Base-by-base conservation (phyloP, 768 basidiomycete species). In the Tylopilus balloui region DNA sequence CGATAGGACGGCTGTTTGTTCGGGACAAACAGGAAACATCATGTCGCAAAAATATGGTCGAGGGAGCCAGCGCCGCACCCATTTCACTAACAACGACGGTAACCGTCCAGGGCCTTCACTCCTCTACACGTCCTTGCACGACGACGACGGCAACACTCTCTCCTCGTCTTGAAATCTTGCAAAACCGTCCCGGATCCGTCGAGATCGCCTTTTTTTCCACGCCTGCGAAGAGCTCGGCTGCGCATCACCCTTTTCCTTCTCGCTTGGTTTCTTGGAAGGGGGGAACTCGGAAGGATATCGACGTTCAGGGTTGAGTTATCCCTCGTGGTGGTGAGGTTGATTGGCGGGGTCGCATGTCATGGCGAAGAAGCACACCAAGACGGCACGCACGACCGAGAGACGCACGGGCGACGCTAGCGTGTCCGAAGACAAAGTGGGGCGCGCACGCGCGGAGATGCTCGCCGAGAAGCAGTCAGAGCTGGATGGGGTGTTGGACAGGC, bases 121-220 rank as follows among this genome's bases (percentile, higher is more conserved):
- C 23, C 15, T 48, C 51, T 10, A 24, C 42, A 35, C 42, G 39
- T 34, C 57, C 21, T 12, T 35, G 3, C 23, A 42, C 52, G 19
- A 44, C 54, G 25, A 50, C 45, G 17, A 28, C 31, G 13, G 6
- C 31, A 1, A 47, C 42, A 36, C 44, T 36, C 10, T 6, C 9
- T 8, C 2, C 47, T 20, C 54, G 72, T 80, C 75, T 75, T 86
- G 80, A 69, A 80, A 86, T 66, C 73, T 71, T 67, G 52, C 54
- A 66, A 70, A 84, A 84, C 80, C 75, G 76, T 83, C 67, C 66
- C 64, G 76, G 72, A 88, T 81, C 76, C 71, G 69, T 43, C 54
- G 76, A 87, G 84, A 84, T 84, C 83, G 69, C 67, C 50, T 37
- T 55, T 52, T 55, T 61, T 52, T 50, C 6, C 25, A 19, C 36